These are phyloP conservation scores for Vaccinium macrocarpon DNA, from an alignment of 148 eudicot genomes.

Conservation along the genomic window DNA sequence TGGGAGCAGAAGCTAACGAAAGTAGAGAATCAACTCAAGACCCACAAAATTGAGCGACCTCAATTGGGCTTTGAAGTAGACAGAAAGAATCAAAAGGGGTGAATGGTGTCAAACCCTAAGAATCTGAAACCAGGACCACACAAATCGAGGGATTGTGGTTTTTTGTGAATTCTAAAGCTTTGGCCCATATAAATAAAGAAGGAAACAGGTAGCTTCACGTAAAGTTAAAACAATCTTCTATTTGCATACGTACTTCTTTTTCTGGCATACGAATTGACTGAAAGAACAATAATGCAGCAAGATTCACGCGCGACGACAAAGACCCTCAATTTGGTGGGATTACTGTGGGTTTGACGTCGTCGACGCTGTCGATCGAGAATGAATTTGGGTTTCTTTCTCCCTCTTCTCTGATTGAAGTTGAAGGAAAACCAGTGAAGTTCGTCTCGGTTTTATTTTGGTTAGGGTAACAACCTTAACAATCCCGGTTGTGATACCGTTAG, in stretches of 20 bases:
- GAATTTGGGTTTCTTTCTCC: constrained; percentile 1
- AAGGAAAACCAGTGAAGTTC: no score
- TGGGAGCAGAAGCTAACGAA: background rate
- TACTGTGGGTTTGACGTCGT: background rate
- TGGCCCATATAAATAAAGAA: background rate
- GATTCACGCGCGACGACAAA: constrained; percentile 3
- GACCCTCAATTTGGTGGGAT: background rate
- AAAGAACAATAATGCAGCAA: background rate
- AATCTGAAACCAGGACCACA: background rate
- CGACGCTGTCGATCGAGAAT: background rate
- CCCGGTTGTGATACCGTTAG: background rate
- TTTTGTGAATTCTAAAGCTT: background rate
- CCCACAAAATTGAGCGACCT: background rate
- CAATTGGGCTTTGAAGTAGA: background rate
- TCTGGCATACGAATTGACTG: constrained; percentile 1
- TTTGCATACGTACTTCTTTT: background rate
- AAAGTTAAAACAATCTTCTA: background rate
- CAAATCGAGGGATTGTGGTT: background rate
- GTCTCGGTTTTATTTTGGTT: background rate
- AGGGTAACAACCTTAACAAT: background rate
- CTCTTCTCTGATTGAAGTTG: background rate
- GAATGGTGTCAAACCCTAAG: background rate
- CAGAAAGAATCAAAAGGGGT: background rate
- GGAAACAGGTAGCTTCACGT: constrained; percentile 3
- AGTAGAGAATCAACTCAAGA: background rate